phyloP scores from a whole-genome alignment of 2,329 filamentous ascomycete species.

The Aspergillus niger region DNA sequence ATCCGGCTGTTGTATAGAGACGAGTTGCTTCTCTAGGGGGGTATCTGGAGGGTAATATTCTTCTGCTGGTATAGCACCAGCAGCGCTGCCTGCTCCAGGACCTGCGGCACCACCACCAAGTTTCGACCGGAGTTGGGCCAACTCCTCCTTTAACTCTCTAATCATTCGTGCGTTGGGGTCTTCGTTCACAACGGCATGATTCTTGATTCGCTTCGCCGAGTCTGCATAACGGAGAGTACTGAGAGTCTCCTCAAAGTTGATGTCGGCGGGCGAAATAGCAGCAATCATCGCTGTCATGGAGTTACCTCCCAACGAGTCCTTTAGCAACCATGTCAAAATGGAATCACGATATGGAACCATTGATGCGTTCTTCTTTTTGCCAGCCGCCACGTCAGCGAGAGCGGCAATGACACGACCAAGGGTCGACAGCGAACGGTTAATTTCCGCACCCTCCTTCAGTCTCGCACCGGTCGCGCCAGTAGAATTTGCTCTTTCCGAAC shows the following conservation, averaged over 20 bases:
- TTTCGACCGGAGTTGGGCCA: constrained; percentile 82
- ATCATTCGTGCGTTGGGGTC: constrained; percentile 99
- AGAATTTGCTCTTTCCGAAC: constrained; percentile 94
- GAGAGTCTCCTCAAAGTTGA: constrained; percentile 97
- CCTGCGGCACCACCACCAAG: constrained; percentile 62
- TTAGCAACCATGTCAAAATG: constrained; percentile 92
- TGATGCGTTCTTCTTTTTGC: constrained; percentile 71
- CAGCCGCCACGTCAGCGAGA: constrained; percentile 83
- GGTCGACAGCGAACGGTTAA: constrained; percentile 95
- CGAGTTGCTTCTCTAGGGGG: constrained; percentile 91
- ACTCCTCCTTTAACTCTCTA: constrained; percentile 91
- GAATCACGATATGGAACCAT: constrained; percentile 97
- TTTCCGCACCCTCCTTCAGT: constrained; percentile 96
- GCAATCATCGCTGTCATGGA: constrained; percentile 99
- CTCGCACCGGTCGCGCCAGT: constrained; percentile 94
- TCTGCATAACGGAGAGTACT: constrained; percentile 95
- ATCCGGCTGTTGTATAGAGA: constrained; percentile 85
- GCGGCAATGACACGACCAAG: constrained; percentile 96
- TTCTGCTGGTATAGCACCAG: constrained; percentile 59
- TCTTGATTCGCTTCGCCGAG: constrained; percentile 98
- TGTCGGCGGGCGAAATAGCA: constrained; percentile 95
- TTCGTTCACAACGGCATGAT: constrained; percentile 98
- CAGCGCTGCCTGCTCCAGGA: constrained; percentile 40
- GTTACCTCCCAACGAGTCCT: constrained; percentile 96
- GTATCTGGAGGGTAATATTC: constrained; percentile 91